Conservation (phyloP, 192 early-diverging fungal species). For the Rhizophagus sp. region DNA sequence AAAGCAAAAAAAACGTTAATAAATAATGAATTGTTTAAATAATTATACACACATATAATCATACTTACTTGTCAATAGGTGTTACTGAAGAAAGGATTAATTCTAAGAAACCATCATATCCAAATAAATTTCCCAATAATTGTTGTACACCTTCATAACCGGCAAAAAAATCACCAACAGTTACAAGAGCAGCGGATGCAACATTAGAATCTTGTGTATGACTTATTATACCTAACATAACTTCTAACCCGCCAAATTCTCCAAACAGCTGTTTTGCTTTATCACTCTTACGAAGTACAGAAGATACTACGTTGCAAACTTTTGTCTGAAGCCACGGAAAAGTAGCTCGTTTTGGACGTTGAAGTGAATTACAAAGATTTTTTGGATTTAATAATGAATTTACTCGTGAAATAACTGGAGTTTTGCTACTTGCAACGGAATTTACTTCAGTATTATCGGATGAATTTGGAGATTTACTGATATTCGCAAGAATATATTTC, state of each 20-base stretch:
- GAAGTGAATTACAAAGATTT: neutral
- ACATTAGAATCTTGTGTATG: constrained; percentile 39
- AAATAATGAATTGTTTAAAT: neutral
- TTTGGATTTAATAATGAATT: neutral
- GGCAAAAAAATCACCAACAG: constrained; percentile 45
- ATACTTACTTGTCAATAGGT: constrained; percentile 42
- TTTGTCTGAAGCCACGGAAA: constrained; percentile 41
- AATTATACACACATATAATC: neutral
- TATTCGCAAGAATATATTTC: constrained; percentile 37
- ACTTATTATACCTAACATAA: constrained; percentile 39
- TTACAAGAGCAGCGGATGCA: constrained; percentile 40
- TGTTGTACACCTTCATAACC: constrained; percentile 39
- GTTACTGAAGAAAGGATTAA: constrained; percentile 38
- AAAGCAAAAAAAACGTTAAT: neutral
- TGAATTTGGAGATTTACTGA: neutral
- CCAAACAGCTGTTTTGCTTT: constrained; percentile 38
- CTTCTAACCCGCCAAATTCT: constrained; percentile 40
- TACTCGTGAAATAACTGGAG: neutral
- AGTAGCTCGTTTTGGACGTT: constrained; percentile 34
- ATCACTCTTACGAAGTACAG: constrained; percentile 38
- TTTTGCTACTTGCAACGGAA: neutral
- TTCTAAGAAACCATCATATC: constrained; percentile 45
- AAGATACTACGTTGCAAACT: constrained; percentile 39
- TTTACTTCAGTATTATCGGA: neutral
- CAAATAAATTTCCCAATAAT: constrained; percentile 36